Evolutionary conservation across 352 stramenopile genomes (phyloP).

Genomic region (Phytophthora tubulina): DNA sequence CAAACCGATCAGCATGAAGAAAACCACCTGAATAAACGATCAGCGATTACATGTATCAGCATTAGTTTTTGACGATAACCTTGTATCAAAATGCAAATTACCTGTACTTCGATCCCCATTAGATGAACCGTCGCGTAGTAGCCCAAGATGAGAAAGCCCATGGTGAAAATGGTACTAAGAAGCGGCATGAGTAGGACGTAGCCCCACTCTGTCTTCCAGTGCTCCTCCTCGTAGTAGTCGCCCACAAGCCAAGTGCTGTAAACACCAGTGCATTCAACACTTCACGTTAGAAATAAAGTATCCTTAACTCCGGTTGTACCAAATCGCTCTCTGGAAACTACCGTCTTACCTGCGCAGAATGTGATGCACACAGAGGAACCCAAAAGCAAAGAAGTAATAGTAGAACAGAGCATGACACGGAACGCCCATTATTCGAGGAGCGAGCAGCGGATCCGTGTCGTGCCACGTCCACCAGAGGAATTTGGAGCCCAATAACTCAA

Average conservation of each 20-base stretch:
- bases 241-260: constrained; percentile 60
- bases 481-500: constrained; percentile 81
- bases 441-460: constrained; percentile 78
- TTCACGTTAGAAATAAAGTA: constrained; percentile 13
- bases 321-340: not conserved
- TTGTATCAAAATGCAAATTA: constrained; percentile 18
- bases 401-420: constrained; percentile 75
- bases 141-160: constrained; percentile 70
- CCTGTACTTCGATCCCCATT: constrained; percentile 61
- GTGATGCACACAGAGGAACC: constrained; percentile 60
- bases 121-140: constrained; percentile 70
- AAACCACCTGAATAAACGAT: constrained; percentile 51
- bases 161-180: constrained; percentile 57
- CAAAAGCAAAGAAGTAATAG: constrained; percentile 72
- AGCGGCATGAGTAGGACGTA: constrained; percentile 69
- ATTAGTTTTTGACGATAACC: not conserved
- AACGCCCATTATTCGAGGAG: constrained; percentile 68
- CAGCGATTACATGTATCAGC: not conserved
- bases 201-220: constrained; percentile 73
- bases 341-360: constrained; percentile 62
- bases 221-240: constrained; percentile 70
- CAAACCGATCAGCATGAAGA: constrained; percentile 56
- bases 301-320: not conserved
- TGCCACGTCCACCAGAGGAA: constrained; percentile 91
- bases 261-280: not conserved